A percentile compares a stretch with the other conserved stretches of the same genome.
These are phyloP conservation scores for Orbilia blumenaviensis DNA, from an alignment of 2,329 filamentous ascomycete genomes.

Conservation along the genomic window DNA sequence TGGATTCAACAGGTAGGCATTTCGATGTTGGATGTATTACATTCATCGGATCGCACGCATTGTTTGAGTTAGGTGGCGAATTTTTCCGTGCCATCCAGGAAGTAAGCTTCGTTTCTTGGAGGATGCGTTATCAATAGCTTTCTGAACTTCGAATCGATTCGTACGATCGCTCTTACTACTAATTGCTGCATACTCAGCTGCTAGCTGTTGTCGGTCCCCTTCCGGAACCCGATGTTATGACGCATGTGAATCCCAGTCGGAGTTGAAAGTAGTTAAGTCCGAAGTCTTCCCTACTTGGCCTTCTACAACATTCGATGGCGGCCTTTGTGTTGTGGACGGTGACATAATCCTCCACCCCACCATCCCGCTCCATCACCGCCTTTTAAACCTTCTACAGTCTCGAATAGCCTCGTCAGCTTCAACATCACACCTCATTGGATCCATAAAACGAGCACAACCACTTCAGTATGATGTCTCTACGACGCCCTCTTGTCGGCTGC, in stretches of 20 bases:
- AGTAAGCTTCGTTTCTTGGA: not conserved
- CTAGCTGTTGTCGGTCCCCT: too few species aligned
- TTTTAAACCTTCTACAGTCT: constrained; percentile 7
- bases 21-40: too few species aligned
- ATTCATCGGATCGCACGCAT: not conserved
- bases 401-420: not conserved
- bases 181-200: not conserved
- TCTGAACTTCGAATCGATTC: not conserved
- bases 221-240: too few species aligned
- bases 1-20: too few species aligned
- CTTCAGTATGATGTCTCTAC: constrained; percentile 43
- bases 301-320: constrained; percentile 36
- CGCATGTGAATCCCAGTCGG: constrained; percentile 24
- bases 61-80: not conserved
- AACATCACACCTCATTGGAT: not conserved
- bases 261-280: constrained; percentile 28
- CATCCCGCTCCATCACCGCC: constrained; percentile 21
- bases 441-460: not conserved
- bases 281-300: not conserved
- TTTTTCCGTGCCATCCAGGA: not conserved
- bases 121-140: not conserved
- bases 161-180: not conserved
- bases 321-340: constrained; percentile 22
- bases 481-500: constrained; percentile 41
- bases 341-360: constrained; percentile 48